These are phyloP conservation scores for Diaporthe eres DNA, from an alignment of 2,329 filamentous ascomycete species.

Conservation along the genomic window DNA sequence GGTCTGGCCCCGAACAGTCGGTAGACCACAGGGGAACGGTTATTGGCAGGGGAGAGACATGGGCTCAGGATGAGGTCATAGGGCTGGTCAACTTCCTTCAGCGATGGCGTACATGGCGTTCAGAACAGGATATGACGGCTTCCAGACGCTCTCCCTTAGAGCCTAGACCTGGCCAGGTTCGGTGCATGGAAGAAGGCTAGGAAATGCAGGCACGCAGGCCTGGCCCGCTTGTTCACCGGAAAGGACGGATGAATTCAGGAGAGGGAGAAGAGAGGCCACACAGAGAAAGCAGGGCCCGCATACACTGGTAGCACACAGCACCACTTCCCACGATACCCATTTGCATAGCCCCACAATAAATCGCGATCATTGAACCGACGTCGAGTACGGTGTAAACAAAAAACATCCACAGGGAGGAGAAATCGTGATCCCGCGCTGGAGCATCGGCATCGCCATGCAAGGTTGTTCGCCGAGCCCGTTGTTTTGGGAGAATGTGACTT, in stretches of 20 bases:
- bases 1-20: conserved; percentile 27
- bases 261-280: neutral
- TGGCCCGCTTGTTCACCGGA: conserved; percentile 16
- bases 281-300: conserved; percentile 15
- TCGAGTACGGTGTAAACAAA: conserved; percentile 2
- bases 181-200: conserved; percentile 18
- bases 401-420: conserved; percentile 1
- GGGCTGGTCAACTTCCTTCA: conserved; percentile 34
- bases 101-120: conserved; percentile 39
- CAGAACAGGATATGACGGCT: conserved; percentile 34
- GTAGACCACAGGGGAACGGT: conserved; percentile 24
- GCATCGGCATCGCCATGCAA: neutral
- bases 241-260: conserved; percentile 12
- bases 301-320: conserved; percentile 24
- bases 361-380: conserved; percentile 26
- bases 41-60: conserved; percentile 34
- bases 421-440: conserved; percentile 31
- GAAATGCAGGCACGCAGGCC: conserved; percentile 29
- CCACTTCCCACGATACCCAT: conserved; percentile 31
- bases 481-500: conserved; percentile 20
- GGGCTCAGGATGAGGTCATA: conserved; percentile 40
- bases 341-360: conserved; percentile 33
- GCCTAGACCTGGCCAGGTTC: conserved; percentile 19
- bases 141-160: conserved; percentile 29
- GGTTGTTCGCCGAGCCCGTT: conserved; percentile 12